Evolutionary conservation across 495 filamentous ascomycete genomes (phyloP), one percentile per base, ranked within the genome.

Genomic region (Aspergillus steynii): DNA sequence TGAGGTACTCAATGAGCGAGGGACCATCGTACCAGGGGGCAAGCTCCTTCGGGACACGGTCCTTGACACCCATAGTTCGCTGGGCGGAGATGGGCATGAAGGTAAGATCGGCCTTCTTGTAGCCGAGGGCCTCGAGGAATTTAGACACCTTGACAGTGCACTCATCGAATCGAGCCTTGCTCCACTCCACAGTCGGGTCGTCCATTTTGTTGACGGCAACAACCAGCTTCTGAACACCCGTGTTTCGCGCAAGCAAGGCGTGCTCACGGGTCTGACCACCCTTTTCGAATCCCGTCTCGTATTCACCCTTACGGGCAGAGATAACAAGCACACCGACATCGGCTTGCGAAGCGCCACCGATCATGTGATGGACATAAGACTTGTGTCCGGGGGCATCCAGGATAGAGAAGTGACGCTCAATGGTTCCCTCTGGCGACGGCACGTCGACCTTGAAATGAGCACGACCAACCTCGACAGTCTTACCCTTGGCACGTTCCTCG

Each of bases 141-240:
- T 85, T 85, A 9, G 84, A 74, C 28, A 99, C 85, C 78, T 97
- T 99, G 60, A 88, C 86, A 0, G 87, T 94, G 75, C 95, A 98
- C 71, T 98, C 95, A 54, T 89, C 84, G 79, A 91, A 99, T 50
- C 95, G 88, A 20, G 89, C 91, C 67, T 97, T 85, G 65, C 87
- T 92, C 95, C 95, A 99, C 66, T 96, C 85, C 55, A 99, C 95
- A 4, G 93, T 99, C 1, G 87, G 80, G 70, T 99, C 95, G 67
- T 99, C 95, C 96, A 98, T 98, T 76, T 94, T 99, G 83, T 98
- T 99, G 63, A 99, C 92, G 29, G 84, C 95, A 26, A 99, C 85
- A 3, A 98, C 80, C 25, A 99, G 84, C 74, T 96, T 97, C 80
- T 91, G 90, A 32, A 99, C 95, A 69, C 95, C 94, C 70, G 96